A percentile compares a stretch with the other conserved stretches of the same genome.
These are phyloP conservation scores for Neopestalotiopsis clavispora DNA, from an alignment of 2,329 filamentous ascomycete genomes.

Conservation along the genomic window DNA sequence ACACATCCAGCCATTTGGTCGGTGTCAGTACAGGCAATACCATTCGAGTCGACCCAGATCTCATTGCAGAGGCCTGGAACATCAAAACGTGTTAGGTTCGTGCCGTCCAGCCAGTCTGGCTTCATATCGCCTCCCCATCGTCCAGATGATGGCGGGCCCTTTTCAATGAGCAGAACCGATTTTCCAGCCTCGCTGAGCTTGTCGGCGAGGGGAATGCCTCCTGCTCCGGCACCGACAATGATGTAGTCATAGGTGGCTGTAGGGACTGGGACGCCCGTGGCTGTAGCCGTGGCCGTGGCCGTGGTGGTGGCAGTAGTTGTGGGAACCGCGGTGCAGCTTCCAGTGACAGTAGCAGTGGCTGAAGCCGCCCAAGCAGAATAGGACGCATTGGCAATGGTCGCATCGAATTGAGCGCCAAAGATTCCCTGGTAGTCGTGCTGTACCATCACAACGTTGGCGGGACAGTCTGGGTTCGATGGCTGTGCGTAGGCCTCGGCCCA, in stretches of 20 bases:
- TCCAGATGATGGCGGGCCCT: conserved; percentile 65
- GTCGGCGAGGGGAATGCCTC: conserved; percentile 63
- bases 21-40: conserved; percentile 70
- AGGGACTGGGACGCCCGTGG: conserved; percentile 36
- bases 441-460: conserved; percentile 48
- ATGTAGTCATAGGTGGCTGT: conserved; percentile 61
- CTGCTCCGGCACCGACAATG: conserved; percentile 64
- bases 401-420: conserved; percentile 50
- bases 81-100: conserved; percentile 72
- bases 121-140: conserved; percentile 67
- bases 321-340: conserved; percentile 32
- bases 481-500: conserved; percentile 57
- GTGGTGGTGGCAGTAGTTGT: conserved; percentile 28
- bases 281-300: conserved; percentile 31
- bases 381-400: conserved; percentile 41
- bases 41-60: conserved; percentile 68
- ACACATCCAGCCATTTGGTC: conserved; percentile 78
- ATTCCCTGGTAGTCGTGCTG: conserved; percentile 62
- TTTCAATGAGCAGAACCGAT: conserved; percentile 68
- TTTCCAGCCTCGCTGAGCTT: conserved; percentile 68
- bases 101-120: conserved; percentile 57
- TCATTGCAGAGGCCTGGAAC: conserved; percentile 75
- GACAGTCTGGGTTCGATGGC: conserved; percentile 46
- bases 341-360: conserved; percentile 45
- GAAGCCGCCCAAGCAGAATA: conserved; percentile 50